Evolutionary conservation across 2,329 filamentous ascomycete genomes (phyloP), one percentile per base, ranked within the genome.

Genomic region (Monosporascus sp.): DNA sequence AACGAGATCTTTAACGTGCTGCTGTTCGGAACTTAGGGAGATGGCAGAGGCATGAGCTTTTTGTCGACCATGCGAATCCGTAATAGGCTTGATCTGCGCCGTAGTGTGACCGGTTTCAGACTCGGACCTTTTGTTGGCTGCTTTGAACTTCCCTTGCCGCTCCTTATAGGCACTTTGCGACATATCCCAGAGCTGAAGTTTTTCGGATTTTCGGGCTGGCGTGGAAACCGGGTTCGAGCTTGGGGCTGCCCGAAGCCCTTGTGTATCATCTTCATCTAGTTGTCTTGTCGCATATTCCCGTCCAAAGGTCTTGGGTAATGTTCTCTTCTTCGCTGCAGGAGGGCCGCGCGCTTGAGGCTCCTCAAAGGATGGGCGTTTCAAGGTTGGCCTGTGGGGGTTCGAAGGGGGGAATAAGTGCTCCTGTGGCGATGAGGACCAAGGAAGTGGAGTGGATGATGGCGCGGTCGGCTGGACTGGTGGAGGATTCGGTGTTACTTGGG

Each of bases 11-110:
- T 95, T 76, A 11, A 99, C 90, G 54, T 89, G 84, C 55, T 83
- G 81, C 70, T 99, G 94, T 67, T 99, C 94, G 14, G 87, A 81
- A 66, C 90, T 97, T 37, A 99, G 76, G 52, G 87, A 85, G 9
- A 95, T 80, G 9, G 79, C 72, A 25, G 82, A 72, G 52, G 81
- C 69, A 65, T 70, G 66, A 52, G 70, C 56, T 48, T 60, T 63
- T 37, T 50, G 55, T 31, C 24, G 48, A 14, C 62, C 54, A 50
- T 75, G 62, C 22, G 65, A 59, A n/a, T 68, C 62, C 7, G 64
- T 55, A 11, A 74, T 70, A 38, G 78, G 73, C 39, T 74, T 71
- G 5, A 75, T 70, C 2, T 77, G 79, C 18, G 80, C 78, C 49
- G 70, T 72, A 14, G 68, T 65, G 54, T 70, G 54, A 60, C 71